phyloP scores from a whole-genome alignment of 352 stramenopile species.

The Phytophthora litchii region DNA sequence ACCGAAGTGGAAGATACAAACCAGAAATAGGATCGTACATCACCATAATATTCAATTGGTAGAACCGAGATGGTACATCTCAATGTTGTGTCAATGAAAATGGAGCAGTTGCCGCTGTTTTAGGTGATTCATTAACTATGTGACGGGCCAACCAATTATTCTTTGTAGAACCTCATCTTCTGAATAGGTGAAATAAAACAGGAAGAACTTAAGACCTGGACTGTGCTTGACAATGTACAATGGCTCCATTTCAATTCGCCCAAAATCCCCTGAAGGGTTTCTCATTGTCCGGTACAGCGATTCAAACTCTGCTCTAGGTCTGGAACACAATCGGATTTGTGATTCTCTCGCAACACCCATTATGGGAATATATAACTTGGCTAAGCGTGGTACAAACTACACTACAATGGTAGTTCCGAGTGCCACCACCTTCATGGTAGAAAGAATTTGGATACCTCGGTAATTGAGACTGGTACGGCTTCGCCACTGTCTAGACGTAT shows the following conservation, averaged over 20 bases:
- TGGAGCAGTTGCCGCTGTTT: conserved; percentile 3
- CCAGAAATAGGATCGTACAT: conserved; percentile 6
- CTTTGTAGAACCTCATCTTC: conserved; percentile 11
- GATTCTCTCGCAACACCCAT: not conserved
- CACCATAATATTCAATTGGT: not conserved
- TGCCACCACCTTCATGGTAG: too few species aligned
- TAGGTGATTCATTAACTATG: conserved; percentile 1
- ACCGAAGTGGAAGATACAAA: conserved; percentile 2
- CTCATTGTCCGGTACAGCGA: conserved; percentile 1
- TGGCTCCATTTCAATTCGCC: not conserved
- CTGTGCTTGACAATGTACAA: conserved; percentile 9
- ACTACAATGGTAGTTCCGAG: too few species aligned
- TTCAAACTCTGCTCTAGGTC: too few species aligned
- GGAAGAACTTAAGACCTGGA: conserved; percentile 2
- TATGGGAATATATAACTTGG: too few species aligned
- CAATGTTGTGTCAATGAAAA: conserved; percentile 7
- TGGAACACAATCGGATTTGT: conserved; percentile 2
- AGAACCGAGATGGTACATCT: not conserved
- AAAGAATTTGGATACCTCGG: too few species aligned
- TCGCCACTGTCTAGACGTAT: too few species aligned
- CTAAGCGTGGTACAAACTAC: too few species aligned
- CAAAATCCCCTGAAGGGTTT: conserved; percentile 7
- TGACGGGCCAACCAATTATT: not conserved
- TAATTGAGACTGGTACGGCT: too few species aligned
- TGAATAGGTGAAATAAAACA: conserved; percentile 13